Conservation (phyloP, 305 asterid genomes). For the Fraxinus ornus region DNA sequence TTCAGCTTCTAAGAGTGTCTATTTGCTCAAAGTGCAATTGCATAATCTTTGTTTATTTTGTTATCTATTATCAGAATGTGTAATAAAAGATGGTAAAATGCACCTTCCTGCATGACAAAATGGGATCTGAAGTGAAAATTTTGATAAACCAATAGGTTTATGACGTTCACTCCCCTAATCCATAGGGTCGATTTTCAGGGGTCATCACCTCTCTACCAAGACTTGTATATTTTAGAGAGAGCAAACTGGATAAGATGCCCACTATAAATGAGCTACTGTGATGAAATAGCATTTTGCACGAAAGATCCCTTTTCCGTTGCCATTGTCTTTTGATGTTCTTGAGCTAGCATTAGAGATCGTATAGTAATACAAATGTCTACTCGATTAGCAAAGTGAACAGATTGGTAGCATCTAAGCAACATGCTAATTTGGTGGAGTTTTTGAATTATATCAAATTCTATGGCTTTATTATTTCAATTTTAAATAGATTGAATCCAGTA, state of each 20-base stretch:
- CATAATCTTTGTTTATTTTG: not conserved
- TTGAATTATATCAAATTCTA: not conserved
- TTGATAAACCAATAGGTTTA: not conserved
- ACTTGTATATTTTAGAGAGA: not conserved
- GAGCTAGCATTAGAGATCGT: not conserved
- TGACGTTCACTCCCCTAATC: not conserved
- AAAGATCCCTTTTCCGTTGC: not conserved
- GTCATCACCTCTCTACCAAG: not conserved
- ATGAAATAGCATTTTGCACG: not conserved
- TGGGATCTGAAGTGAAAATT: not conserved
- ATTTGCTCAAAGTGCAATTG: not conserved
- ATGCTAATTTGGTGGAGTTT: not conserved
- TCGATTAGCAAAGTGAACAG: not conserved
- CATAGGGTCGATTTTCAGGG: not conserved
- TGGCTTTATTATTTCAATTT: not conserved
- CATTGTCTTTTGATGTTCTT: not conserved
- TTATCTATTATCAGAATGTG: not conserved
- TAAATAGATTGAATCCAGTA: not conserved
- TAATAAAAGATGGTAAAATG: not conserved
- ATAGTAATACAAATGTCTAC: not conserved
- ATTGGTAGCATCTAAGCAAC: not conserved
- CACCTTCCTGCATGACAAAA: not conserved
- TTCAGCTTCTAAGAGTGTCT: not conserved
- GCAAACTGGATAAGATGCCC: not conserved
- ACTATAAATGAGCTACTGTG: not conserved